These are phyloP conservation scores for Akanthomyces muscarius DNA, from an alignment of 2,329 filamentous ascomycete genomes.

Conservation along the genomic window DNA sequence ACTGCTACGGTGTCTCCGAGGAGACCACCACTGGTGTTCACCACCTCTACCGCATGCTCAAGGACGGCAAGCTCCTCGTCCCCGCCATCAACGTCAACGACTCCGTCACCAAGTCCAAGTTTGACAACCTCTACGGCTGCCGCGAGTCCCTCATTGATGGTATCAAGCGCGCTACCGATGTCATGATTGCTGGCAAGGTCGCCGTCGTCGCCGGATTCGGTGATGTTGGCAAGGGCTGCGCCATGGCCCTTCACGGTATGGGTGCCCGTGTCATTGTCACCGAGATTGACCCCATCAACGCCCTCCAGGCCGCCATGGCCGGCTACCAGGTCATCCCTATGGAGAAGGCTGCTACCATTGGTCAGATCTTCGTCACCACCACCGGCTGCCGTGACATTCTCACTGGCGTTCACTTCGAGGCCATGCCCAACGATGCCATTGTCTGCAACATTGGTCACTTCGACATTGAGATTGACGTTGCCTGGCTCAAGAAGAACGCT, in stretches of 20 bases:
- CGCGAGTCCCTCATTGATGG: slow-evolving; percentile 97
- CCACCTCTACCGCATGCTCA: slow-evolving; percentile 98
- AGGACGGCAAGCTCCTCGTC: slow-evolving; percentile 82
- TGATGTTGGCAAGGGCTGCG: slow-evolving; percentile 99
- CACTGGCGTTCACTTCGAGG: slow-evolving; percentile 85
- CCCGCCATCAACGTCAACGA: slow-evolving; percentile 99
- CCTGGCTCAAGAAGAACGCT: slow-evolving; percentile 97
- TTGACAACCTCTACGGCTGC: slow-evolving; percentile 99
- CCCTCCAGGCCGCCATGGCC: slow-evolving; percentile 95
- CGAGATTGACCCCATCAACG: slow-evolving; percentile 99
- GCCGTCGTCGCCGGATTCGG: slow-evolving; percentile 96
- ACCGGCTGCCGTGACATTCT: slow-evolving; percentile 99
- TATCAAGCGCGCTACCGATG: slow-evolving; percentile 99
- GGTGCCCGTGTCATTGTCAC: slow-evolving; percentile 95
- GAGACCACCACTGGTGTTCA: slow-evolving; percentile 99
- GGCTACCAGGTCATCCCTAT: slow-evolving; percentile 97
- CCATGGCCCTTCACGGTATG: slow-evolving; percentile 93
- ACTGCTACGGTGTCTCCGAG: slow-evolving; percentile 97
- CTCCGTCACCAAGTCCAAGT: slow-evolving; percentile 99
- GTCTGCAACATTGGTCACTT: slow-evolving; percentile 99
- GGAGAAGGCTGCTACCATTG: slow-evolving; percentile 84
- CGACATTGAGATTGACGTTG: slow-evolving; percentile 99
- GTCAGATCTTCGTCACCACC: slow-evolving; percentile 99
- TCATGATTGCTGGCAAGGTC: slow-evolving; percentile 99
- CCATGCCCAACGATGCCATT: slow-evolving; percentile 95